Percentiles rank a stretch among this genome's conserved stretches.
These are phyloP conservation scores for Penicillium lividum DNA, from an alignment of 495 filamentous ascomycete species.

Conservation along the genomic window DNA sequence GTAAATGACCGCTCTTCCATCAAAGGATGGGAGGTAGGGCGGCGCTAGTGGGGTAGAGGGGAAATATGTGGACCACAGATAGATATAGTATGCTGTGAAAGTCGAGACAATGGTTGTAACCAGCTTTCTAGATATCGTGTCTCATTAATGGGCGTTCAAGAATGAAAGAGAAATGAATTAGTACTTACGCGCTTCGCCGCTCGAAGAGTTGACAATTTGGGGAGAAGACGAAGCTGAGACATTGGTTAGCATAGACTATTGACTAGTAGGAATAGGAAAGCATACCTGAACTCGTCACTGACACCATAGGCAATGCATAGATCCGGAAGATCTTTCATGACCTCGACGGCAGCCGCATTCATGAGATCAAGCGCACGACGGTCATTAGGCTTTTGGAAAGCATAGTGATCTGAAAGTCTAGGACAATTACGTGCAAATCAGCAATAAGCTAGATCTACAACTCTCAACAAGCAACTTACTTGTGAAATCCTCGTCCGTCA, in stretches of 20 bases:
- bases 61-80: conserved; percentile 79
- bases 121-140: conserved; percentile 63
- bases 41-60: conserved; percentile 62
- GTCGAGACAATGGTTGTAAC: conserved; percentile 87
- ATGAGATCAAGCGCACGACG: conserved; percentile 83
- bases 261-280: neutral
- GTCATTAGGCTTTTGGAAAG: conserved; percentile 91
- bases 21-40: conserved; percentile 78
- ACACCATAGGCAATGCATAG: conserved; percentile 86
- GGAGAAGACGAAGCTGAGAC: conserved; percentile 83
- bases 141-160: neutral
- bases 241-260: neutral
- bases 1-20: conserved; percentile 88
- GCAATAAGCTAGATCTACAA: neutral
- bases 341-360: conserved; percentile 84
- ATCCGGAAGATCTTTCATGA: conserved; percentile 83
- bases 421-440: neutral
- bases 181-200: conserved; percentile 71
- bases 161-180: neutral
- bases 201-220: conserved; percentile 81
- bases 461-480: conserved; percentile 51
- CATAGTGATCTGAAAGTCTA: conserved; percentile 79
- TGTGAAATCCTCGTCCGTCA: conserved; percentile 90
- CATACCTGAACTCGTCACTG: conserved; percentile 88
- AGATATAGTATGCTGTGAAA: conserved; percentile 89